Conservation (phyloP, 139 green algal species). For the Chlorella vulgaris region DNA sequence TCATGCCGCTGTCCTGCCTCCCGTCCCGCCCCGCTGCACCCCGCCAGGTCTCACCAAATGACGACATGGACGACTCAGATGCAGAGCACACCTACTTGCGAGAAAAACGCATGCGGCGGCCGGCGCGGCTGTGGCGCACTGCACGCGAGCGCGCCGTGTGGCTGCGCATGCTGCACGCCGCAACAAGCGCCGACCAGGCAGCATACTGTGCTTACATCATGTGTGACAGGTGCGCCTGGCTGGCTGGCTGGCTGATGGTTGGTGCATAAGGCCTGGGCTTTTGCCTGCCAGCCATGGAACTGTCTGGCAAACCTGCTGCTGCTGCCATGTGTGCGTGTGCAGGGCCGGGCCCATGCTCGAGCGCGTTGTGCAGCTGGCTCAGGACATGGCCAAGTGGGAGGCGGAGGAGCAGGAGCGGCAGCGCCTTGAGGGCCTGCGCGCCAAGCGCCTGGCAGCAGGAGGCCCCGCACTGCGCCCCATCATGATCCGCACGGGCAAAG, state of each 20-base stretch:
- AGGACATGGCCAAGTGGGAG: slow-evolving; percentile 42
- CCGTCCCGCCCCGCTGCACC: neutral
- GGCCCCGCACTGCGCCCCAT: slow-evolving; percentile 25
- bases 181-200: neutral
- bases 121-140: slow-evolving; percentile 43
- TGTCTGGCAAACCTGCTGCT: neutral
- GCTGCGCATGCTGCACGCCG: slow-evolving; percentile 23
- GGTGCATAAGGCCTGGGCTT: too few species aligned
- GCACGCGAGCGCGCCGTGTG: slow-evolving; percentile 50
- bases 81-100: slow-evolving; percentile 44
- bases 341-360: slow-evolving; percentile 38
- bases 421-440: slow-evolving; percentile 12
- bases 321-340: neutral
- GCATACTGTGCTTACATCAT: slow-evolving; percentile 41
- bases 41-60: slow-evolving; percentile 11
- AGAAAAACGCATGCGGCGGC: slow-evolving; percentile 43
- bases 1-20: neutral
- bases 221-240: slow-evolving; percentile 40
- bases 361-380: slow-evolving; percentile 18
- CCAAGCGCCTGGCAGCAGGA: neutral
- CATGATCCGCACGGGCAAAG: slow-evolving; percentile 56
- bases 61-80: slow-evolving; percentile 49
- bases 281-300: too few species aligned
- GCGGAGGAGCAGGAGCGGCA: slow-evolving; percentile 23
- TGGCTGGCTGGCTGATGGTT: neutral